These are phyloP conservation scores for Piper betle DNA, from an alignment of 164 flowering plant species.

Conservation along the genomic window DNA sequence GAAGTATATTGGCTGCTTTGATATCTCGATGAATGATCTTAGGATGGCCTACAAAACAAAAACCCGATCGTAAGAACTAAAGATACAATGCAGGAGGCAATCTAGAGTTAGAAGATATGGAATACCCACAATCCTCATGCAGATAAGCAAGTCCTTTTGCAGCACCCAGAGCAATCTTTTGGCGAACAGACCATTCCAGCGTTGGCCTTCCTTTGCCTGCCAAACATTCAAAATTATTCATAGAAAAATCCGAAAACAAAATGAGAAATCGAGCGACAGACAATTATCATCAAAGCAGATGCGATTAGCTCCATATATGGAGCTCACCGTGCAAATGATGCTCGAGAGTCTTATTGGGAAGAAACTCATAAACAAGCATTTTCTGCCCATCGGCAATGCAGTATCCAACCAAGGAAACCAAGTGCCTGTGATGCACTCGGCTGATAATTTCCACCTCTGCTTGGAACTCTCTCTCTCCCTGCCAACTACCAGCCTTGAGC, in stretches of 20 bases:
- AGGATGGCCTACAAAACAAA: slow-evolving; percentile 65
- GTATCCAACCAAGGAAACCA: slow-evolving; percentile 10
- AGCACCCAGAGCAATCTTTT: slow-evolving; percentile 8
- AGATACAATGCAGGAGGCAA: not conserved
- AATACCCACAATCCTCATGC: slow-evolving; percentile 46
- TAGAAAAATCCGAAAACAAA: not conserved
- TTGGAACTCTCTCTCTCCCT: slow-evolving; percentile 10
- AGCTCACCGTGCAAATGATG: slow-evolving; percentile 9
- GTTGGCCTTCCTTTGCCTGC: slow-evolving; percentile 6
- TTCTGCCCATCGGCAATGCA: not conserved
- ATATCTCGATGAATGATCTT: slow-evolving; percentile 96
- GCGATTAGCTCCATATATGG: not conserved
- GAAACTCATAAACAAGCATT: slow-evolving; percentile 11
- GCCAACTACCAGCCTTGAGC: slow-evolving; percentile 3
- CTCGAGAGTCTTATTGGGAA: slow-evolving; percentile 6
- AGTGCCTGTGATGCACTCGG: slow-evolving; percentile 11
- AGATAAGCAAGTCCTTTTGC: slow-evolving; percentile 13
- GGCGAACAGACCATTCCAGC: slow-evolving; percentile 6
- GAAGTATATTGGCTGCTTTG: slow-evolving; percentile 82
- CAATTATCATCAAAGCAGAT: not conserved
- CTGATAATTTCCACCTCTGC: slow-evolving; percentile 12
- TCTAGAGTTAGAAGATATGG: not conserved
- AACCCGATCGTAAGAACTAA: not conserved
- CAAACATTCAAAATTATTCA: not conserved
- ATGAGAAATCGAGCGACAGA: not conserved